Evolutionary conservation across 2,329 filamentous ascomycete species (phyloP), one percentile per base, ranked within the genome.

Genomic region (Furcasterigmium furcatum): DNA sequence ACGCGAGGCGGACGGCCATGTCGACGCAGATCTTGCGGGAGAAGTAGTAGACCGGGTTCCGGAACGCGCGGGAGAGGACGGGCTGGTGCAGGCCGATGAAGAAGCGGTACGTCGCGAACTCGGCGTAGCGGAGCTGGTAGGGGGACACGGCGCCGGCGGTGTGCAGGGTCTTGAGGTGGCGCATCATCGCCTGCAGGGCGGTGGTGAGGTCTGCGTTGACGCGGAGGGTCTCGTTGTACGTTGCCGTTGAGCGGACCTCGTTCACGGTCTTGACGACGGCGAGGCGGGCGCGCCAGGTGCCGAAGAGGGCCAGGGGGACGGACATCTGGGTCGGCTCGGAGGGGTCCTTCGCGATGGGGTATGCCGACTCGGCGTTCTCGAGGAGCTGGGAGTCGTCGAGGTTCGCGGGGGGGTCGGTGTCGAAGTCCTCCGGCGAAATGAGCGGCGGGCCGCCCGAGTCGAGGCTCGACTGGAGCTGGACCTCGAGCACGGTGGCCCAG

Each of bases 401-500:
- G 44, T 82, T 77, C 0, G 67, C 62, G 0, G 79, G 77, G 1
- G 68, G 62, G 9, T 62, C 63, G 0, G 75, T 74, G 47, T 82
- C 77, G 45, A 71, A 80, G 44, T 79, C 72, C 9, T 67, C 55
- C 0, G 57, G 43, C 1, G 69, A 65, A 8, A 80, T 60, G 8
- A 79, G 59, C 3, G 76, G 74, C 3, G 71, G 69, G 1, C 74
- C 72, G 1, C 78, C 77, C 1, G 73, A 68, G 46, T 77, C 72
- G 20, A 79, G 60, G 18, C 73, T 70, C 2, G 69, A 64, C 53
- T 79, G 74, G 12, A 81, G 45, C n/a, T 73, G 71, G 3, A 82
- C 58, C 54, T 82, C 78, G 5, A 81, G 46, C 10, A 80, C 69
- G 0, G 76, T 78, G 7, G 73, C 71, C 80, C 79, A 83, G 1